Evolutionary conservation across 2,329 filamentous ascomycete species (phyloP), one percentile per base, ranked within the genome.

Genomic region (Phaeosphaeriaceae sp.): DNA sequence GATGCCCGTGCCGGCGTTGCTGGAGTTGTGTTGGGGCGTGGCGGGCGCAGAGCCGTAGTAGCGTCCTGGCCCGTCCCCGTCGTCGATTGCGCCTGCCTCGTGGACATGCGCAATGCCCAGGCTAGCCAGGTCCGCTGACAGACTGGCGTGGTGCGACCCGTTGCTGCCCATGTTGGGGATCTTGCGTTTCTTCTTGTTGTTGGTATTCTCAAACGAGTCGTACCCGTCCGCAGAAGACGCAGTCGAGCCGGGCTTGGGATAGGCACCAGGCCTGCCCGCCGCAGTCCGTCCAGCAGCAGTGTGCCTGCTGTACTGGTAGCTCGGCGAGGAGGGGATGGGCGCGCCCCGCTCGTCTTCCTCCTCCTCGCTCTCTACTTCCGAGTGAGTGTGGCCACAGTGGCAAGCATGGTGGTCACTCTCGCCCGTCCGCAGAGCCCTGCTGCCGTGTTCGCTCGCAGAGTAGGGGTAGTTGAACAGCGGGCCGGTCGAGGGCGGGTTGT

Each of bases 131-230:
- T 90, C 88, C 25, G 86, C 83, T 17, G 87, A 87, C 51, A 91
- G 77, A 56, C 82, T 80, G 40, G 69, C 65, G 63, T 88, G 83
- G 71, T 88, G 85, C 61, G 83, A 79, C 54, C 81, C 86, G 15
- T 88, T 83, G 69, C 91, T 91, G 19, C 91, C 91, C 10, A 92
- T 92, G 0, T 93, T 93, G 0, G 95, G 95, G 40, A 99, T 98
- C 80, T 99, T 99, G 67, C 95, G 87, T 79, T 99, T 98, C 83
- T 98, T 99, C 80, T 99, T 99, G 76, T 99, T 99, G 77, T 97
- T 98, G 36, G 92, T 96, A 71, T 98, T 98, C 78, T 99, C 95
- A 70, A 97, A 96, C 7, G 92, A 95, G 77, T 99, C 95, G 76
- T 98, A 98, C 15, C 93, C 93, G 75, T 98, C 94, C 11, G 87